A percentile compares a stretch with the other conserved stretches of the same genome.
phyloP scores from a whole-genome alignment of 305 asterid genomes.

The Rubia tinctorum region DNA sequence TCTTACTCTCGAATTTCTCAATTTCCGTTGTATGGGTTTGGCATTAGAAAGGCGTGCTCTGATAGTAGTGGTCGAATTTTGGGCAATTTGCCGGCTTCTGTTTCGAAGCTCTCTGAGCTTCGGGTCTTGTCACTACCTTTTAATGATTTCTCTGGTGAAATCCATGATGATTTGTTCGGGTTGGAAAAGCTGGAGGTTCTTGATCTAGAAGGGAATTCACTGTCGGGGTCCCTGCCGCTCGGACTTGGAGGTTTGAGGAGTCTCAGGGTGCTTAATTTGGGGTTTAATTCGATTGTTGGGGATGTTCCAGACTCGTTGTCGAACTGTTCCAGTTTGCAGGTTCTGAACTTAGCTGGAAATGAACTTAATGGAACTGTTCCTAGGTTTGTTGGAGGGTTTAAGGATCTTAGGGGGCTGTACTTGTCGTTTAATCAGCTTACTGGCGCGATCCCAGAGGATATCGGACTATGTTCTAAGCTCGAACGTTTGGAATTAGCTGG shows the following conservation, averaged over 20 bases:
- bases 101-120: constrained; percentile 59
- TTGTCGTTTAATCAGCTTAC: constrained; percentile 69
- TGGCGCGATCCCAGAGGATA: constrained; percentile 56
- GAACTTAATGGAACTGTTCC: constrained; percentile 62
- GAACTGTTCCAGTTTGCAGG: constrained; percentile 44
- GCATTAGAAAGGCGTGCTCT: constrained; percentile 59
- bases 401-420: constrained; percentile 67
- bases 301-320: constrained; percentile 54
- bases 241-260: constrained; percentile 55
- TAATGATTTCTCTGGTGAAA: constrained; percentile 62
- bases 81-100: constrained; percentile 52
- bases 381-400: constrained; percentile 47
- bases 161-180: constrained; percentile 63
- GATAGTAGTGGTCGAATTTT: constrained; percentile 32
- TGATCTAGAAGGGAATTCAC: constrained; percentile 79
- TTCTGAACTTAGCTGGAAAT: constrained; percentile 77
- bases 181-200: constrained; percentile 84
- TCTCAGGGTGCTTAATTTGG: constrained; percentile 70
- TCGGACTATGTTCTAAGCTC: constrained; percentile 72
- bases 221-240: constrained; percentile 51
- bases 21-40: constrained; percentile 74
- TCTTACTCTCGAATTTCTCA: constrained; percentile 67
- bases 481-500: constrained; percentile 78
- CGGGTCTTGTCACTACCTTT: constrained; percentile 69
- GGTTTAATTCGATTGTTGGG: constrained; percentile 60